phyloP scores from a whole-genome alignment of 306 rosid species.

The Rubus idaeus region DNA sequence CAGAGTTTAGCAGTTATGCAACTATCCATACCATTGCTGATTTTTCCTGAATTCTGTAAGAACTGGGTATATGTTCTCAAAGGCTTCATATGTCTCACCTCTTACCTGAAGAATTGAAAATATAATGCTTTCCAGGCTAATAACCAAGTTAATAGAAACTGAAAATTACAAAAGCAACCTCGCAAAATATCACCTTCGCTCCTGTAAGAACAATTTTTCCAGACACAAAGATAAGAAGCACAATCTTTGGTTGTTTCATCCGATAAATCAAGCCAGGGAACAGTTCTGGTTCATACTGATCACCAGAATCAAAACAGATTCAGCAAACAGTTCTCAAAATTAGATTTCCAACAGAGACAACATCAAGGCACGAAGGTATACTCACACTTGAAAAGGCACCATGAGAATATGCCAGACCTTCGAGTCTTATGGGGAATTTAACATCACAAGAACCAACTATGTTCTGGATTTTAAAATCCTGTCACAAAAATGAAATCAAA shows the following conservation, averaged over 20 bases:
- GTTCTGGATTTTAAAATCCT: slow-evolving; percentile 92
- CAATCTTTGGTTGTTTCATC: slow-evolving; percentile 97
- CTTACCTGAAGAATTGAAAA: slow-evolving; percentile 57
- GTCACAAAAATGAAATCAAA: background rate
- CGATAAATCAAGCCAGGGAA: slow-evolving; percentile 95
- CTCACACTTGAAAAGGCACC: slow-evolving; percentile 92
- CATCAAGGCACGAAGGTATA: background rate
- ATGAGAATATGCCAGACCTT: slow-evolving; percentile 89
- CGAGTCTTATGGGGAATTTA: slow-evolving; percentile 89
- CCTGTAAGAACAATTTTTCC: slow-evolving; percentile 97
- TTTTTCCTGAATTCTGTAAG: slow-evolving; percentile 91
- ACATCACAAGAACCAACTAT: slow-evolving; percentile 94
- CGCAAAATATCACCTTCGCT: slow-evolving; percentile 69
- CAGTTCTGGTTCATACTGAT: slow-evolving; percentile 92
- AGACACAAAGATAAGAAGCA: slow-evolving; percentile 87
- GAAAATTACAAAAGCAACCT: background rate
- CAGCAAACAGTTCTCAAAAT: background rate
- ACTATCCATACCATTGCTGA: slow-evolving; percentile 66
- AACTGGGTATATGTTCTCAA: slow-evolving; percentile 92
- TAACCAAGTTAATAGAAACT: background rate
- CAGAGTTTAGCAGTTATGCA: background rate
- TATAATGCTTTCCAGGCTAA: background rate
- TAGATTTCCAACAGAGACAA: background rate
- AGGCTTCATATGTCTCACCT: slow-evolving; percentile 87
- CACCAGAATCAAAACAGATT: slow-evolving; percentile 5